These are phyloP conservation scores for Fusarium setosum DNA, from an alignment of 2,329 filamentous ascomycete species.

Conservation along the genomic window DNA sequence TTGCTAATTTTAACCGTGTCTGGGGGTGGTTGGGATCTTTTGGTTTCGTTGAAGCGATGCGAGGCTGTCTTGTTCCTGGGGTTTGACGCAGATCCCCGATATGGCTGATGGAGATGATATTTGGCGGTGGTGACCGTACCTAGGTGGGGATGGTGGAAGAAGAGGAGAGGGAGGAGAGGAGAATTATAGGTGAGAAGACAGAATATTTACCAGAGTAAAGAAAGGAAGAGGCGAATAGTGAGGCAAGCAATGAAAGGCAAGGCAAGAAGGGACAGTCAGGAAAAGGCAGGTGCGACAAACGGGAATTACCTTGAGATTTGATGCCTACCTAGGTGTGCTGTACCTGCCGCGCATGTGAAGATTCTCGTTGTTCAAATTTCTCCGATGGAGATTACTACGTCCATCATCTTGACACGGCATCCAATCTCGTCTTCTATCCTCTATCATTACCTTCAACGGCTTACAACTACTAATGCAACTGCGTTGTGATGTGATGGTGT, in stretches of 20 bases:
- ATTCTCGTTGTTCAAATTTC: too few species aligned
- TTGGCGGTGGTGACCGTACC: background rate
- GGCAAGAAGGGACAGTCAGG: background rate
- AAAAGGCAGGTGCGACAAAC: background rate
- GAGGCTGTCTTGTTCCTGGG: slow-evolving; percentile 8
- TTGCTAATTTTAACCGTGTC: slow-evolving; percentile 39
- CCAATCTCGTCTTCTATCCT: background rate
- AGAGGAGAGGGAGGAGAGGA: background rate
- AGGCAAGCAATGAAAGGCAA: background rate
- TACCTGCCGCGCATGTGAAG: background rate
- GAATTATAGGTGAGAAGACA: background rate
- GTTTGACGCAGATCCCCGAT: slow-evolving; percentile 22
- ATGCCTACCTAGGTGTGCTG: background rate
- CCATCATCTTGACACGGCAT: background rate
- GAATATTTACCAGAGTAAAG: background rate
- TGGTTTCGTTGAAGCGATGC: slow-evolving; percentile 13
- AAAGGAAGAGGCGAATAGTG: background rate
- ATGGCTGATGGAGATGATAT: slow-evolving; percentile 10
- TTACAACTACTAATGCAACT: background rate
- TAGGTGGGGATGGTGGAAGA: too few species aligned
- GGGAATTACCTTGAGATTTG: background rate
- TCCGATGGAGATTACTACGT: too few species aligned
- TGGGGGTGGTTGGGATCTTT: slow-evolving; percentile 14
- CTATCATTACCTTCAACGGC: background rate
- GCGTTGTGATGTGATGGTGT: background rate